Evolutionary conservation across 768 basidiomycete species (phyloP).

Genomic region (Calocybe gangraenosa): DNA sequence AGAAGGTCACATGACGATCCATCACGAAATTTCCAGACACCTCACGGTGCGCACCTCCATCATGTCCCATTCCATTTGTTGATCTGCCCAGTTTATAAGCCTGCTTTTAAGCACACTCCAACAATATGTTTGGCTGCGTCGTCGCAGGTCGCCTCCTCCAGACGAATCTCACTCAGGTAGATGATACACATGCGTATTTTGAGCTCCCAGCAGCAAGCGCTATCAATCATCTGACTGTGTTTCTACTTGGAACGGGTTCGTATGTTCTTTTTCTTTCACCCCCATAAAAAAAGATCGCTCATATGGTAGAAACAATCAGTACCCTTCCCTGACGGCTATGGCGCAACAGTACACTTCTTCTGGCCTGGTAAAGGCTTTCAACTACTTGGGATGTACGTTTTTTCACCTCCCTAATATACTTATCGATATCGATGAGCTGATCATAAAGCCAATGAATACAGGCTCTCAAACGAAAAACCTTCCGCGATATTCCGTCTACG

Average conservation of each 20-base stretch:
- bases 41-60: too few species aligned
- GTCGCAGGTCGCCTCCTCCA: conserved; percentile 77
- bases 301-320: conserved; percentile 31
- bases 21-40: too few species aligned
- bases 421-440: not conserved
- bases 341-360: conserved; percentile 79
- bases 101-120: too few species aligned
- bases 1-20: too few species aligned
- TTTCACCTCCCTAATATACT: not conserved
- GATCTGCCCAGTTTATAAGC: too few species aligned
- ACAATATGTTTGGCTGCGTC: conserved; percentile 78
- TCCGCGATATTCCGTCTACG: conserved; percentile 85
- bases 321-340: conserved; percentile 80
- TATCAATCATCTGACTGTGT: conserved; percentile 85
- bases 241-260: conserved; percentile 71
- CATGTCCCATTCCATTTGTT: too few species aligned
- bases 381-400: conserved; percentile 72
- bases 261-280: not conserved
- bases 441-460: conserved; percentile 22
- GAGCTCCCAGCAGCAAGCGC: conserved; percentile 65
- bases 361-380: conserved; percentile 89
- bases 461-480: conserved; percentile 88
- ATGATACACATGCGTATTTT: conserved; percentile 80
- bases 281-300: too few species aligned
- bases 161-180: conserved; percentile 77